phyloP scores from a whole-genome alignment of 768 basidiomycete genomes.

The Dentipellis fragilis region DNA sequence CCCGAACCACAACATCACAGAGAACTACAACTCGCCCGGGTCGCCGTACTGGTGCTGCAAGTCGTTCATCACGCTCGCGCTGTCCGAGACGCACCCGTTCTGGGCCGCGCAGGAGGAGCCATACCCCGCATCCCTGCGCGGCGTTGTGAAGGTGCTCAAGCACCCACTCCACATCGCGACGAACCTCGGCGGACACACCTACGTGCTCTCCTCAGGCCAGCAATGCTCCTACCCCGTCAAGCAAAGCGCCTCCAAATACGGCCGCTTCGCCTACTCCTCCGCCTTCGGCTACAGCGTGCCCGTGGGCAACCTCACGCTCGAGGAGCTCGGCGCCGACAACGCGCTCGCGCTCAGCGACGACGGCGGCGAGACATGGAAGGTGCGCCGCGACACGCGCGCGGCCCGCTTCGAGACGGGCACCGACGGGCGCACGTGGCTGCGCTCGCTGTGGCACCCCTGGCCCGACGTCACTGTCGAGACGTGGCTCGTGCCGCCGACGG shows the following conservation, averaged over 20 bases:
- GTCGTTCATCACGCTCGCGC: slow-evolving; percentile 56
- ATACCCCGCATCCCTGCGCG: slow-evolving; percentile 40
- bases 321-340: slow-evolving; percentile 63
- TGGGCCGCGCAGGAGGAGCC: slow-evolving; percentile 61
- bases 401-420: slow-evolving; percentile 38
- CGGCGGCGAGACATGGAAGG: slow-evolving; percentile 63
- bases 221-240: slow-evolving; percentile 73
- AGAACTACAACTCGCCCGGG: slow-evolving; percentile 73
- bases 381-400: slow-evolving; percentile 51
- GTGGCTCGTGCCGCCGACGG: slow-evolving; percentile 58
- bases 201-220: slow-evolving; percentile 67
- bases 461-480: slow-evolving; percentile 64
- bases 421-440: slow-evolving; percentile 36
- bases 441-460: slow-evolving; percentile 71
- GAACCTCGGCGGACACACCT: slow-evolving; percentile 55
- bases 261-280: slow-evolving; percentile 69
- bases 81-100: slow-evolving; percentile 61
- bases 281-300: slow-evolving; percentile 72
- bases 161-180: slow-evolving; percentile 63
- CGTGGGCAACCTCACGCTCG: slow-evolving; percentile 48
- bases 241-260: slow-evolving; percentile 71
- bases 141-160: slow-evolving; percentile 39
- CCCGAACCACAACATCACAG: slow-evolving; percentile 66
- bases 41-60: slow-evolving; percentile 81
- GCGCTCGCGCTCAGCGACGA: slow-evolving; percentile 65